Base-by-base conservation (phyloP, 805 yeast genomes). In the Sungouiella blattae region DNA sequence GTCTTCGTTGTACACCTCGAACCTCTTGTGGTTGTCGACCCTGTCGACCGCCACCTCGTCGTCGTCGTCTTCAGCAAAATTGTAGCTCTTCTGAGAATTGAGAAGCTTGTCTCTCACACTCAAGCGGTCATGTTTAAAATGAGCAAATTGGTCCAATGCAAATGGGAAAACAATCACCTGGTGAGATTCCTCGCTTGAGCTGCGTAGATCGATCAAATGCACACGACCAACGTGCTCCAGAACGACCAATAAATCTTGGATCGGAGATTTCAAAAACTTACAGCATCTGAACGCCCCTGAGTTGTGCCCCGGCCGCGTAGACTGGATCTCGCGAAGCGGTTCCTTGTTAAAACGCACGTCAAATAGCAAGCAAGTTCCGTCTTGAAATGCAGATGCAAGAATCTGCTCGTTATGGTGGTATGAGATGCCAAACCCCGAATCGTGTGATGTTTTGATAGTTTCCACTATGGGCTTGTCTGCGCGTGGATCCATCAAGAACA, bases 191-290 rank as follows among this genome's bases (percentile, higher is more conserved):
- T 33, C 29, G 18, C 39, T 32, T 45, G 78, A 75, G 50, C 83
- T 77, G 42, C 95, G 73, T 17, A 87, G 71, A 55, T 89, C 96
- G 18, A 89, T 67, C 37, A 88, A 67, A 60, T 89, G 98, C 3
- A 89, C 84, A 35, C 95, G 70, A 0, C 95, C 94, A 35, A 79
- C 83, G 49, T 89, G 96, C 55, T 89, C 97, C 35, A 83, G 74
- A 2, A 89, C 69, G 35, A 84, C 75, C 37, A 89, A 62, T 40
- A 87, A 58, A 57, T 89, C 96, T 48, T 83, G 89, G 11, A 83
- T 66, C 4, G 86, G 82, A 16, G 84, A 68, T 57, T 66, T 40
- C 22, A 72, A 66, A 28, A 72, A 62, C 46, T 68, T 66, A 46
- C 70, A 63, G 41, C 81, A 78, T 40, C 93, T 65, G 52, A 83